Percentiles rank a stretch among this genome's conserved stretches.
These are phyloP conservation scores for Lathyrus oleraceus DNA, from an alignment of 306 rosid genomes.

Conservation along the genomic window DNA sequence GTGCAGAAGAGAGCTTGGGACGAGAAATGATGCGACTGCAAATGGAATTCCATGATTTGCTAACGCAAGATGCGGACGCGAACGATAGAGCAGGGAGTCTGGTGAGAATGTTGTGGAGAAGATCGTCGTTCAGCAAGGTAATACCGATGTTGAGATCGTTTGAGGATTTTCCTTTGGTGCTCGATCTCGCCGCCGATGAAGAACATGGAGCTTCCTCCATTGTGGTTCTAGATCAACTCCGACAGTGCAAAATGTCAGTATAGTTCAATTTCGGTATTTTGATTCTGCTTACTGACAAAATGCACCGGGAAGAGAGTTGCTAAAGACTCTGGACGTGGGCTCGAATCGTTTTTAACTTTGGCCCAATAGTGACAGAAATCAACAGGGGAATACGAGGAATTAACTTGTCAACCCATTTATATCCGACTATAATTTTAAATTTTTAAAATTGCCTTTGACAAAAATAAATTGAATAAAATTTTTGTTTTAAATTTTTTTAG, in stretches of 20 bases:
- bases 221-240: neutral
- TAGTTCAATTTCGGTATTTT: neutral
- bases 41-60: constrained; percentile 54
- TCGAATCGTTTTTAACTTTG: neutral
- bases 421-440: too few relatives aligned
- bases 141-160: neutral
- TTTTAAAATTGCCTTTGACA: too few relatives aligned
- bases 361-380: neutral
- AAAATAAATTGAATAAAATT: too few relatives aligned
- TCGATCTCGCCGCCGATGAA: constrained; percentile 27
- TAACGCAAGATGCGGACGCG: constrained; percentile 71
- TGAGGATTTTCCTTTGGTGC: constrained; percentile 34
- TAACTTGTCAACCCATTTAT: too few relatives aligned
- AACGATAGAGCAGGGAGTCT: constrained; percentile 58
- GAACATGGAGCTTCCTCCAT: constrained; percentile 38
- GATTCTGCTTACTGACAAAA: neutral
- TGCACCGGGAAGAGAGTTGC: neutral
- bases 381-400: too few relatives aligned
- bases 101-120: constrained; percentile 40
- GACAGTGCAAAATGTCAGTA: neutral
- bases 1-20: constrained; percentile 68
- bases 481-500: too few relatives aligned
- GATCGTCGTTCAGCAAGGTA: constrained; percentile 41
- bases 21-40: constrained; percentile 59
- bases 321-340: neutral